These are phyloP conservation scores for Barnettozyma botsteinii DNA, from an alignment of 805 yeast genomes.

Conservation along the genomic window DNA sequence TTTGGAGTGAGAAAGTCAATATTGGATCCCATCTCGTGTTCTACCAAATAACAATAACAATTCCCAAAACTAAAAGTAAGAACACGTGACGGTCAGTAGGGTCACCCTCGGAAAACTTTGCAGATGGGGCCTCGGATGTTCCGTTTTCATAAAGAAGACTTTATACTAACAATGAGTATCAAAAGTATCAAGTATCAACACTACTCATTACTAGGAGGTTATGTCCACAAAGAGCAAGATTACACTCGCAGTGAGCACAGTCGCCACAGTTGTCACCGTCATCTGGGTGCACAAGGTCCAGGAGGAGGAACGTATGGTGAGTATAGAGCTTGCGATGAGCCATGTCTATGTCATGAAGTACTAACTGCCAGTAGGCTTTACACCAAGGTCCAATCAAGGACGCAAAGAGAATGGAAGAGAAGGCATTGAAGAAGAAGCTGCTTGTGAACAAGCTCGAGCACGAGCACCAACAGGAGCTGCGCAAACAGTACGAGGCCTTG, in stretches of 20 bases:
- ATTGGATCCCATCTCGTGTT: too few species aligned
- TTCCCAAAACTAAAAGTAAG: background rate
- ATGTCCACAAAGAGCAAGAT: slow-evolving; percentile 82
- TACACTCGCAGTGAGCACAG: slow-evolving; percentile 56
- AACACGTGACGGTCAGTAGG: slow-evolving; percentile 4
- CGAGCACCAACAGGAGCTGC: slow-evolving; percentile 54
- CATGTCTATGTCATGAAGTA: too few species aligned
- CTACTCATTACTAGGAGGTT: background rate
- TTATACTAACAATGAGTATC: too few species aligned
- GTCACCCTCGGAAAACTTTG: background rate
- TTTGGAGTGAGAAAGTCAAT: too few species aligned
- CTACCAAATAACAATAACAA: slow-evolving; percentile 1
- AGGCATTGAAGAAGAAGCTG: slow-evolving; percentile 27
- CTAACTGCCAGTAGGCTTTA: slow-evolving; percentile 39
- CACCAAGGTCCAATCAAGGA: slow-evolving; percentile 85
- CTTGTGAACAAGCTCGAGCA: slow-evolving; percentile 57
- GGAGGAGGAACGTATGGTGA: slow-evolving; percentile 55
- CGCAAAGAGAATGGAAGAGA: slow-evolving; percentile 43
- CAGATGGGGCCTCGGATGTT: background rate
- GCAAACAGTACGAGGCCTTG: slow-evolving; percentile 46
- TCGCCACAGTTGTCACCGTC: slow-evolving; percentile 53
- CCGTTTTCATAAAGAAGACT: too few species aligned
- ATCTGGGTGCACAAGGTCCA: slow-evolving; percentile 68
- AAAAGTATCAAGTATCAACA: too few species aligned
- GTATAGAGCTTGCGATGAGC: slow-evolving; percentile 25